These are phyloP conservation scores for Boechera retrofracta DNA, from an alignment of 345 rosid genomes.

Conservation along the genomic window DNA sequence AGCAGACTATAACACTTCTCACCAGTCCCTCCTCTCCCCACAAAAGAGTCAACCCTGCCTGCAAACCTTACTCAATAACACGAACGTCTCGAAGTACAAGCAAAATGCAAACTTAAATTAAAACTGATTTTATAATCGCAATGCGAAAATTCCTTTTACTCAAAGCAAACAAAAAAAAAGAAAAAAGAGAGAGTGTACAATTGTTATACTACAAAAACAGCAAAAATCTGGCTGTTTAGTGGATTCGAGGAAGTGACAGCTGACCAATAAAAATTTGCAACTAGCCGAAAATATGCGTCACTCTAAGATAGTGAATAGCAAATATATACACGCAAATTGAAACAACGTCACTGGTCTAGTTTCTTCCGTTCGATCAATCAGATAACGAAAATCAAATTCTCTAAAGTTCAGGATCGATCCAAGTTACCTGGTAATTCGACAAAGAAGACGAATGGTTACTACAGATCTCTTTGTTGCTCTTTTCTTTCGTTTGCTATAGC, in stretches of 20 bases:
- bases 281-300: conserved; percentile 28
- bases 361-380: conserved; percentile 4
- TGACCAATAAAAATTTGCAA: conserved; percentile 45
- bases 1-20: conserved; percentile 12
- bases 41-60: conserved; percentile 20
- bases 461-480: conserved; percentile 43
- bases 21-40: background rate
- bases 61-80: background rate
- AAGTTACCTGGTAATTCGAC: conserved; percentile 42
- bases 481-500: conserved; percentile 11
- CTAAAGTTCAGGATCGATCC: conserved; percentile 27
- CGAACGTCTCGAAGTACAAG: conserved; percentile 10
- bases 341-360: conserved; percentile 4
- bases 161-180: conserved; percentile 47
- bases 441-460: background rate
- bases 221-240: conserved; percentile 48
- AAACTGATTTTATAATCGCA: conserved; percentile 1
- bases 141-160: conserved; percentile 42
- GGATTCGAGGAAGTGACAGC: conserved; percentile 55
- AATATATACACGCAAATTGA: conserved; percentile 44
- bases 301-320: conserved; percentile 47
- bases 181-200: background rate
- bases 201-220: conserved; percentile 15
- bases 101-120: background rate
- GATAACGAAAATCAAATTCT: conserved; percentile 14